Evolutionary conservation across 441 rosid genomes (phyloP).

Genomic region (Hura crepitans): DNA sequence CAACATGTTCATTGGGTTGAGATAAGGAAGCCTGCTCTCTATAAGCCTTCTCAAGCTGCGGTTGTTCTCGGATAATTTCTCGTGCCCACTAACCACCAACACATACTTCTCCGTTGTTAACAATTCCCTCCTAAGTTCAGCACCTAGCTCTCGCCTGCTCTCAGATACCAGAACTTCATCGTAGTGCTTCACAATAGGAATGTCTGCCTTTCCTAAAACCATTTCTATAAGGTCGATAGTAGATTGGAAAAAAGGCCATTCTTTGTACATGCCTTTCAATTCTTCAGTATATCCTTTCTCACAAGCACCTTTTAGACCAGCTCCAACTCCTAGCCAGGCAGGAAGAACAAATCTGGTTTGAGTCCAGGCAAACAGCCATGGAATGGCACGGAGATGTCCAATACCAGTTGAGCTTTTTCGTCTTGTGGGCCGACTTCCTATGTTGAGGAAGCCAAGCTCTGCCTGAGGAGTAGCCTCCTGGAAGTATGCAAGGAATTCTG

Average conservation of each 20-base stretch:
- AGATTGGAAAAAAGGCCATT: conserved; percentile 94
- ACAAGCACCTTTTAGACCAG: conserved; percentile 76
- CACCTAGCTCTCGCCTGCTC: conserved; percentile 65
- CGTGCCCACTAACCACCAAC: conserved; percentile 73
- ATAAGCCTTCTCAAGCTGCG: conserved; percentile 74
- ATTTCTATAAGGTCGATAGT: conserved; percentile 91
- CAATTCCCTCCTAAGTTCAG: conserved; percentile 60
- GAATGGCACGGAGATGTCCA: conserved; percentile 90
- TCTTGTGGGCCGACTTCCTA: conserved; percentile 86
- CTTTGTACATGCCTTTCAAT: conserved; percentile 75
- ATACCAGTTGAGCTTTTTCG: conserved; percentile 79
- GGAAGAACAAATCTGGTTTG: conserved; percentile 95
- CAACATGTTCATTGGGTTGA: conserved; percentile 80
- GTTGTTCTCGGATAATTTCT: conserved; percentile 66
- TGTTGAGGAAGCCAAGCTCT: conserved; percentile 89
- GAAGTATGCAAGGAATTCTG: conserved; percentile 82
- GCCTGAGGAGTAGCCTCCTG: conserved; percentile 97
- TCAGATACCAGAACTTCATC: conserved; percentile 78
- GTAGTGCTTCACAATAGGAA: conserved; percentile 83
- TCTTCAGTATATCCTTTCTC: conserved; percentile 77
- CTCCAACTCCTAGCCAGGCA: conserved; percentile 96
- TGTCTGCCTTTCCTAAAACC: conserved; percentile 87
- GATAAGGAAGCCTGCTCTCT: conserved; percentile 83
- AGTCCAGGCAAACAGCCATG: conserved; percentile 96
- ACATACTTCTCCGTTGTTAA: conserved; percentile 63